Evolutionary conservation across 352 stramenopile species (phyloP), one percentile per base, ranked within the genome.

Genomic region (Thraustochytrium striatum): DNA sequence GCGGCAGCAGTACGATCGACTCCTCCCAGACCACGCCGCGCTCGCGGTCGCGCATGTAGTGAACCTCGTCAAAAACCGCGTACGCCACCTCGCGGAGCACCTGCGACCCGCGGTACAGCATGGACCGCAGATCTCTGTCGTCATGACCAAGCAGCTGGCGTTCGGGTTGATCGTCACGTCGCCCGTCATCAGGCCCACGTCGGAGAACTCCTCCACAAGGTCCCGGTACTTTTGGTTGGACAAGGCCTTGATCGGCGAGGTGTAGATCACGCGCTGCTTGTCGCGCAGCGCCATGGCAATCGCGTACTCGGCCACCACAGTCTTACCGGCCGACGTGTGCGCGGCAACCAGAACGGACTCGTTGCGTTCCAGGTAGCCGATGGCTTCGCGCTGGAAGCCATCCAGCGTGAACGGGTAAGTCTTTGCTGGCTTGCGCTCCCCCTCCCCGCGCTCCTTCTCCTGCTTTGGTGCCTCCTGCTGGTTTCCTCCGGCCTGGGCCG

Each of bases 141-240:
- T 93, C 94, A 98, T 98, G 82, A 99, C 97, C 0, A 99, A 85
- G 85, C 93, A 98, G 28, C 92, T 98, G 0, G 96, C 96, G 59
- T 90, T 93, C 35, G 97, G 95, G 86, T 99, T 99, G 87, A 99
- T 99, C 28, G 94, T 99, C 59, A 99, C 98, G 86, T 99, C 96
- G 50, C 97, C 97, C 3, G 97, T 99, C 94, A 99, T 99, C 3
- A 99, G 86, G 16, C 97, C 97, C 43, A 99, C 96, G 87, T 99
- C 91, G 35, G 75, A 72, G 82, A 96, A 96, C 84, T 94, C 86
- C 62, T 92, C 90, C 81, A 97, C 88, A 43, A 99, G 87, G 83
- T 99, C 96, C 32, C 96, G 87, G 88, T 98, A 99, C 85, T 99
- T 99, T 85, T 99, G 97, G 88, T 99, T 99, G 84, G 86, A 95